Evolutionary conservation across 2,329 filamentous ascomycete species (phyloP).

Genomic region (Dactylonectria macrodidyma): DNA sequence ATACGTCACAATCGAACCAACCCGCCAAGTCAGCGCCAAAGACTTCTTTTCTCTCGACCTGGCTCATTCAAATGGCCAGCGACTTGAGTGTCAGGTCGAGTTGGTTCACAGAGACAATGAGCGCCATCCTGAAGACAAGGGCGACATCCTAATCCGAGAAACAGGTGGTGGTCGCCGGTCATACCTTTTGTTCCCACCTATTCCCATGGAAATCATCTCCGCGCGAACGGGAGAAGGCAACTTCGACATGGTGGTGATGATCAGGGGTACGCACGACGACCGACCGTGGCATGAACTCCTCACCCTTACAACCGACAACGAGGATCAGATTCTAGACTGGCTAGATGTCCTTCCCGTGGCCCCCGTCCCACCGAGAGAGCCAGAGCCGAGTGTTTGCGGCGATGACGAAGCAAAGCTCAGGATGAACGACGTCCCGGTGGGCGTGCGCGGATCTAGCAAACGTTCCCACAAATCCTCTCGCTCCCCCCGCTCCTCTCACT

Average conservation of each 20-base stretch:
- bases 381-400: conserved; percentile 53
- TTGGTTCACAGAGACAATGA: conserved; percentile 87
- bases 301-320: conserved; percentile 81
- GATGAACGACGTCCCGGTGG: conserved; percentile 51
- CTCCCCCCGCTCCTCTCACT: conserved; percentile 33
- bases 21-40: conserved; percentile 87
- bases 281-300: conserved; percentile 88
- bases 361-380: conserved; percentile 63
- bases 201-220: conserved; percentile 81
- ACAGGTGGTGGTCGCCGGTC: conserved; percentile 79
- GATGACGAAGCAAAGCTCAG: conserved; percentile 42
- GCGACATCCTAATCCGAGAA: conserved; percentile 94
- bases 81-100: conserved; percentile 91
- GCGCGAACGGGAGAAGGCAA: conserved; percentile 81
- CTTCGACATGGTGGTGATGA: conserved; percentile 87
- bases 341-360: conserved; percentile 78
- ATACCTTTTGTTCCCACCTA: conserved; percentile 93
- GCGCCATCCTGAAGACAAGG: conserved; percentile 74
- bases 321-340: conserved; percentile 88
- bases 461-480: conserved; percentile 40
- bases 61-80: conserved; percentile 89
- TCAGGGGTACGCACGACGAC: conserved; percentile 77
- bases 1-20: conserved; percentile 80
- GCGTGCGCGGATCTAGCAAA: conserved; percentile 47
- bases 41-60: conserved; percentile 92